Evolutionary conservation across 176 grass and related monocot genomes (phyloP).

Genomic region (Eragrostis nindensis): DNA sequence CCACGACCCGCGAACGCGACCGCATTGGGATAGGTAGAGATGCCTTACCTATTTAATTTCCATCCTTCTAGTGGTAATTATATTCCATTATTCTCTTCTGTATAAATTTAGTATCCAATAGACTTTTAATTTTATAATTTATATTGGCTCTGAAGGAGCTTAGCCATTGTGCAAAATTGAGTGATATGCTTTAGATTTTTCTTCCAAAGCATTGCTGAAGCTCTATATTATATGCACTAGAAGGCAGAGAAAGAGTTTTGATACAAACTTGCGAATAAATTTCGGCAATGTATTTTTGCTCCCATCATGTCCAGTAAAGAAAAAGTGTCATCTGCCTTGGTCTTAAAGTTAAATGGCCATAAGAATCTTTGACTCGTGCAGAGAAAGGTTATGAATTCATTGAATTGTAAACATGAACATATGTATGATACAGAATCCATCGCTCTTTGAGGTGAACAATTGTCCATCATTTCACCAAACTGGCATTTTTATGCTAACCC

Average conservation of each 20-base stretch:
- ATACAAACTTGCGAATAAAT: not conserved
- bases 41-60: not conserved
- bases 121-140: not conserved
- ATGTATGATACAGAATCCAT: not conserved
- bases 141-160: not conserved
- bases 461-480: not conserved
- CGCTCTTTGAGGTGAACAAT: not conserved
- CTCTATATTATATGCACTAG: not conserved
- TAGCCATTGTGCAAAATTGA: not conserved
- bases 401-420: not conserved
- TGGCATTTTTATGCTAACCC: not conserved
- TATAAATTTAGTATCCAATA: not conserved
- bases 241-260: not conserved
- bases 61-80: not conserved
- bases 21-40: too few relatives aligned
- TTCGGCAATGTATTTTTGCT: too few relatives aligned
- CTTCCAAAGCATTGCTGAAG: not conserved
- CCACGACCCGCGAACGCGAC: too few relatives aligned
- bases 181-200: not conserved
- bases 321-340: too few relatives aligned
- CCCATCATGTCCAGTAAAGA: not conserved
- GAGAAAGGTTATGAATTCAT: too few relatives aligned
- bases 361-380: too few relatives aligned
- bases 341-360: too few relatives aligned
- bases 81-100: not conserved